These are phyloP conservation scores for Fusarium decemcellulare DNA, from an alignment of 2,329 filamentous ascomycete genomes.

Conservation along the genomic window DNA sequence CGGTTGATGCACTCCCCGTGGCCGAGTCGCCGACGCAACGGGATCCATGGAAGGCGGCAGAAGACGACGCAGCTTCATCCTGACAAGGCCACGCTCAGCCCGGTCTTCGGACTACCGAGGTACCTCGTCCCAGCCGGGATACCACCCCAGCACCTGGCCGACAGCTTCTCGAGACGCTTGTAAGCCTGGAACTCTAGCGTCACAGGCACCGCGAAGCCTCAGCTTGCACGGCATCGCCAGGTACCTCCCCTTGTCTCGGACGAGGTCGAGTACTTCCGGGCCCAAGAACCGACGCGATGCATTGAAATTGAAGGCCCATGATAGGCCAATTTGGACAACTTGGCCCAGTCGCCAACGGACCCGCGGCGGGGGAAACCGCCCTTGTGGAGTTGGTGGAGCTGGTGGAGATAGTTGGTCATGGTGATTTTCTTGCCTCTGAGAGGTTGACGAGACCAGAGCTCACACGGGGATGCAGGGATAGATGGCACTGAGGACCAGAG, in stretches of 20 bases:
- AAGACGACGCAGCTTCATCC: slow-evolving; percentile 21
- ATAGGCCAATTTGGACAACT: slow-evolving; percentile 34
- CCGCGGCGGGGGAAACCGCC: slow-evolving; percentile 33
- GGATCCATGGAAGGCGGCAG: slow-evolving; percentile 40
- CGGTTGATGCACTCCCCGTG: slow-evolving; percentile 24
- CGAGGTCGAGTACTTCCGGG: slow-evolving; percentile 24
- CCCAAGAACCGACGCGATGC: slow-evolving; percentile 23
- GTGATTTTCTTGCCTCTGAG: slow-evolving; percentile 38
- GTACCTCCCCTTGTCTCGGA: slow-evolving; percentile 22
- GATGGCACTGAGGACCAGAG: too few species aligned
- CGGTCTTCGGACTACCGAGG: neutral
- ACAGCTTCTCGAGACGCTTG: slow-evolving; percentile 5
- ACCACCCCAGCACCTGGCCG: slow-evolving; percentile 6
- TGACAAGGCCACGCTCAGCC: slow-evolving; percentile 1
- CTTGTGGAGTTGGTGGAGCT: slow-evolving; percentile 37
- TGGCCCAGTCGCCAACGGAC: slow-evolving; percentile 20
- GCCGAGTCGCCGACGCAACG: slow-evolving; percentile 13
- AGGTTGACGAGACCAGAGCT: slow-evolving; percentile 28
- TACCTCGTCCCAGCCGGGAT: neutral
- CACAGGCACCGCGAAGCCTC: slow-evolving; percentile 13
- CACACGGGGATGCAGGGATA: slow-evolving; percentile 22
- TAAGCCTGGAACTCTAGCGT: neutral
- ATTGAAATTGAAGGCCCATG: slow-evolving; percentile 39
- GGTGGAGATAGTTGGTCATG: slow-evolving; percentile 44
- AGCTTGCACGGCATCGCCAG: slow-evolving; percentile 19